Conservation (phyloP, 2,329 filamentous ascomycete species). For the Septoria linicola region DNA sequence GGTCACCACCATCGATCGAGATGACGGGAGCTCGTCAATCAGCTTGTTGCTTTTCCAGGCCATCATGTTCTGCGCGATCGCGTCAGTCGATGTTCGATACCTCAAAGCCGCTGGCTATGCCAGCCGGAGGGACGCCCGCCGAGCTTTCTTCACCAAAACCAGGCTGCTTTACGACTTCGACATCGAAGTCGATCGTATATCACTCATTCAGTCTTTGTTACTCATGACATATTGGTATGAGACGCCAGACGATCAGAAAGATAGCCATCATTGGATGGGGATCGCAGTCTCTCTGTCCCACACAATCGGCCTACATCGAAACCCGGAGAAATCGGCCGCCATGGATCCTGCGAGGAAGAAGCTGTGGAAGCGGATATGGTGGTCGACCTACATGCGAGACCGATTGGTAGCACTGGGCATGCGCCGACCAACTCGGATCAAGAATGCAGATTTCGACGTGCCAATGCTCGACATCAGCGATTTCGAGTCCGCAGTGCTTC, state of each 20-base stretch:
- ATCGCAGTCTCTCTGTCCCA: constrained; percentile 90
- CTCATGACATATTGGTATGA: constrained; percentile 98
- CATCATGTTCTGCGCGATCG: constrained; percentile 89
- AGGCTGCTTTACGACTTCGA: constrained; percentile 92
- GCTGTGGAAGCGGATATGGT: constrained; percentile 95
- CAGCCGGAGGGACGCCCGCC: constrained; percentile 76
- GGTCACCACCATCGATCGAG: constrained; percentile 59
- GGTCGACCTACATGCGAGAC: constrained; percentile 95
- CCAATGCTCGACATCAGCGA: constrained; percentile 83
- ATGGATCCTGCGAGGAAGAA: constrained; percentile 73
- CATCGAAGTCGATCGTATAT: constrained; percentile 85
- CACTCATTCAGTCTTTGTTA: constrained; percentile 81
- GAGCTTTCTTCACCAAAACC: constrained; percentile 84
- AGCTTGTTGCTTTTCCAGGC: constrained; percentile 90
- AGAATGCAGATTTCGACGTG: constrained; percentile 90
- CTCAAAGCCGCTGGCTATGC: constrained; percentile 75
- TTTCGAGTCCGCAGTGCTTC: constrained; percentile 68
- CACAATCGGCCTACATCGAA: constrained; percentile 88
- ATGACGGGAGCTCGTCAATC: constrained; percentile 68
- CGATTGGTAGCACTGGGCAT: constrained; percentile 89
- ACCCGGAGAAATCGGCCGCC: constrained; percentile 68
- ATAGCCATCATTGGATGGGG: constrained; percentile 99
- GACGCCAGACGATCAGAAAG: constrained; percentile 93
- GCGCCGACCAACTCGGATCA: constrained; percentile 87
- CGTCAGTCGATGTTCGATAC: constrained; percentile 79